Evolutionary conservation across 163 green algal genomes (phyloP), one percentile per base, ranked within the genome.

Genomic region (Picocystis sp.): DNA sequence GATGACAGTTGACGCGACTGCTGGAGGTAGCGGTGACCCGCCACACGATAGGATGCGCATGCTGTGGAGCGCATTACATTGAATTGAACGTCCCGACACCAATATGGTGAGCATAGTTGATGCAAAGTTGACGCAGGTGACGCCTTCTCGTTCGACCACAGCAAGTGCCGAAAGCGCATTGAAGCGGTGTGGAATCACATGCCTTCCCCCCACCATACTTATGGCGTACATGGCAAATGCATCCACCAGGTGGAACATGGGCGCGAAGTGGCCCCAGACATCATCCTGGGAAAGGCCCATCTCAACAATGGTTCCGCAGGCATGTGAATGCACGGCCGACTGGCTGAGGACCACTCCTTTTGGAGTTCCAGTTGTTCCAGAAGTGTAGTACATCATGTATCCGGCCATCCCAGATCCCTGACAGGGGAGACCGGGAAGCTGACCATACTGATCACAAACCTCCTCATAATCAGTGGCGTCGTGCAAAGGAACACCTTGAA

Each of bases 211-310:
- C 50, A 89, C 67, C 45, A 84, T 56, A 0, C 80, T 91, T 50
- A 94, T 75, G 33, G 79, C 73, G 56, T 92, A 93, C 1, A 89
- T 68, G 6, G 81, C 84, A 74, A 94, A 94, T 9, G 80, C 82
- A 52, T 94, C 84, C 25, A 94, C 84, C 49, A 94, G 76, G 64
- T 94, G 84, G 67, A 94, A 94, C 62, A 94, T 84, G 3, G 84
- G 84, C 2, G 84, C 83, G 57, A 87, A 77, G 63, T 93, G 84
- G 29, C 71, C 69, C 84, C 84, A 93, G 22, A 92, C 67, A 56
- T 94, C 84, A 33, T 65, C 52, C 15, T 53, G 42, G 52, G 74
- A 73, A 11, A 94, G 57, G 1, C 60, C 56, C 80, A 92, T 92
- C 61, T 92, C 84, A 79, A 66, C 54, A 33, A 89, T 76, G 41